These are phyloP conservation scores for Acer yangbiense DNA, from an alignment of 345 rosid genomes.

Conservation along the genomic window DNA sequence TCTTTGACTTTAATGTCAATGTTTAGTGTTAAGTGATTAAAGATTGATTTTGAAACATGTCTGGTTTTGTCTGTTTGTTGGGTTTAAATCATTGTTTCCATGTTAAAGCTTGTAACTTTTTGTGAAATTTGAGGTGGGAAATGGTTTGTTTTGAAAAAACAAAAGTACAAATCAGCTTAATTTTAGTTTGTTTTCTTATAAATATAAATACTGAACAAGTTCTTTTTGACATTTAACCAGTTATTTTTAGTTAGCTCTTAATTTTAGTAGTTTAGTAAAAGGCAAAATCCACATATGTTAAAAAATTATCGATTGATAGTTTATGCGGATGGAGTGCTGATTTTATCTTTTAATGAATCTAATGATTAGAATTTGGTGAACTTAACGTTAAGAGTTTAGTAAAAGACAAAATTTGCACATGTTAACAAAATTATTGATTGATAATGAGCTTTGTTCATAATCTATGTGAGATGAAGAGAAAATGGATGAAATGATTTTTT, in stretches of 20 bases:
- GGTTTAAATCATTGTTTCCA: not conserved
- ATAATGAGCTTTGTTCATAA: not conserved
- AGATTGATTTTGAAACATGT: no score
- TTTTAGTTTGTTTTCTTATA: not conserved
- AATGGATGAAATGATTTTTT: slow-evolving; percentile 9
- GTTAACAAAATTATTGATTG: no score
- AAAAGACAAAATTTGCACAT: no score
- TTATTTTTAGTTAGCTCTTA: not conserved
- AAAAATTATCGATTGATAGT: no score
- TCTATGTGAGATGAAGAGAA: not conserved
- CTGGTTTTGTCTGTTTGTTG: not conserved
- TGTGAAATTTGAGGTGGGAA: not conserved
- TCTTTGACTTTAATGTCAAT: not conserved
- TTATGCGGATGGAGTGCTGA: no score
- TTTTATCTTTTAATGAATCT: no score
- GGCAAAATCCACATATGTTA: no score
- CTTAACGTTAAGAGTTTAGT: no score
- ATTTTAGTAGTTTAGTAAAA: no score
- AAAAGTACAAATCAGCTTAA: not conserved
- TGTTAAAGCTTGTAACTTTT: not conserved
- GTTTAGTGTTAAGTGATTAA: not conserved
- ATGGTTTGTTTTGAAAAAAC: not conserved
- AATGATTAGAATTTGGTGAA: no score
- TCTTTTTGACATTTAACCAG: not conserved
- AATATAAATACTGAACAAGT: not conserved